These are phyloP conservation scores for Mucor sp. DNA, from an alignment of 371 early-diverging fungal genomes.

Conservation along the genomic window DNA sequence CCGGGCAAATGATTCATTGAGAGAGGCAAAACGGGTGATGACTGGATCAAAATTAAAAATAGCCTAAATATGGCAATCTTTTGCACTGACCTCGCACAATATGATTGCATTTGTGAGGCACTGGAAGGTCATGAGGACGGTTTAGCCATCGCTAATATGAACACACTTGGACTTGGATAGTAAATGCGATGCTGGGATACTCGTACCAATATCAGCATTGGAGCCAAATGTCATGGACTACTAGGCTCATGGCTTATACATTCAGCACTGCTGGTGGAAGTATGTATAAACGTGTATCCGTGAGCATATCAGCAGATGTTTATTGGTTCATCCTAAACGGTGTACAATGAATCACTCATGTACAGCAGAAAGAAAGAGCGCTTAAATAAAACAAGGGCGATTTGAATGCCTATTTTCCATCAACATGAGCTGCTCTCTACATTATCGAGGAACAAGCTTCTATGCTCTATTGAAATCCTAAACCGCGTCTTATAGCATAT, in stretches of 20 bases:
- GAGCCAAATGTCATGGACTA: background rate
- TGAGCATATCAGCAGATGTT: background rate
- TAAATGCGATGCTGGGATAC: background rate
- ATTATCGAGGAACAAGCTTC: background rate
- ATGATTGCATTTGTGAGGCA: background rate
- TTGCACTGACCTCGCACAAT: background rate
- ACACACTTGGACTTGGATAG: background rate
- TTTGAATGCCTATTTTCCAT: background rate
- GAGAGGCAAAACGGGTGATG: background rate
- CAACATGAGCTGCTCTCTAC: background rate
- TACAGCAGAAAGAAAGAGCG: background rate
- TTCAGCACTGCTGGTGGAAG: no score
- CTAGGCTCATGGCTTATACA: no score
- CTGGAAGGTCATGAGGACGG: background rate
- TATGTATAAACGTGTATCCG: background rate
- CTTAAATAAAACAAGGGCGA: background rate
- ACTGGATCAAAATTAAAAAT: background rate
- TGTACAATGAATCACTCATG: background rate
- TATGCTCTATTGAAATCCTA: background rate
- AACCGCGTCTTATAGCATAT: background rate
- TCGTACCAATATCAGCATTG: background rate
- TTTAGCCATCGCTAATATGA: background rate
- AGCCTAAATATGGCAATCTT: background rate
- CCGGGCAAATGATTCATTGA: background rate
- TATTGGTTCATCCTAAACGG: background rate